Evolutionary conservation across 768 basidiomycete species (phyloP), one percentile per base, ranked within the genome.

Genomic region (Cystobasidiopsis lactophilus): DNA sequence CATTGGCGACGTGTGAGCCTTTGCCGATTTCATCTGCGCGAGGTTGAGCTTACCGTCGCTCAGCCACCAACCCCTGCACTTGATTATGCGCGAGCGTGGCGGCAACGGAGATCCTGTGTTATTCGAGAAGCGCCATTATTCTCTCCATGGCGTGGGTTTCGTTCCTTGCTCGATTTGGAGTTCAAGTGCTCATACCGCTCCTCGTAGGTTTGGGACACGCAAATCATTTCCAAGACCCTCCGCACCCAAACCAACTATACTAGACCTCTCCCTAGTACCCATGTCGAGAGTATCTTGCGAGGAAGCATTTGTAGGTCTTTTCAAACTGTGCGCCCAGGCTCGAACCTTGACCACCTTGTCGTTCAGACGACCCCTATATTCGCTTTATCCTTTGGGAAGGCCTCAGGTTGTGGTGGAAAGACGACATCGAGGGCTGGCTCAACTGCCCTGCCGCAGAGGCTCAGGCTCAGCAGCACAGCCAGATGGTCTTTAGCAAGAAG

Each of bases 31-130:
- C n/a, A n/a, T n/a, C n/a, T n/a, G n/a, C n/a, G n/a, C n/a, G n/a
- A n/a, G n/a, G n/a, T n/a, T n/a, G n/a, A n/a, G n/a, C n/a, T n/a
- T n/a, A n/a, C n/a, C n/a, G n/a, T n/a, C n/a, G n/a, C n/a, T n/a
- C n/a, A n/a, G n/a, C 72, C 91, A 93, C 61, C 78, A 81, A 74
- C 91, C 91, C 3, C 69, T 98, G 51, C 91, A 98, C 65, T 73
- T 98, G 35, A 82, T 82, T 0, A 84, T 84, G 2, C 72, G 86
- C 18, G 77, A 86, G 59, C 73, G 82, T 29, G 91, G 91, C 3
- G 91, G 89, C 1, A 96, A 95, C 62, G 74, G 74, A 5, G 70
- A 71, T 65, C 51, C 27, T 33, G 50, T 58, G 31, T 14, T 55
- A 18, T 64, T 59, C 49, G 56, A 60, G 21, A 49, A 55, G 0